These are phyloP conservation scores for Anethum foeniculum DNA, from an alignment of 140 eudicot species.

Conservation along the genomic window DNA sequence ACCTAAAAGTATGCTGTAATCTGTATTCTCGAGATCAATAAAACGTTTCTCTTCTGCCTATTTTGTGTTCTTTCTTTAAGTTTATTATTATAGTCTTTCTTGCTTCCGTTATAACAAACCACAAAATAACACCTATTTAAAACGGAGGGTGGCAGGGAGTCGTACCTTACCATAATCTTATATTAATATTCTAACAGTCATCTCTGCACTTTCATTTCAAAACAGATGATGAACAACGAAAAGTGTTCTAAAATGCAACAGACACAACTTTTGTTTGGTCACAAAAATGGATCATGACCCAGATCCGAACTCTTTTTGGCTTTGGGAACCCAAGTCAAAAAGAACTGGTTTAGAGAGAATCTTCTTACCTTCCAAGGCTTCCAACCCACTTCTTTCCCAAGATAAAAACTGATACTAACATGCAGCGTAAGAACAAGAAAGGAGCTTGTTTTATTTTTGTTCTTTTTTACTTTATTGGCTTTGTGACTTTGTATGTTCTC, in stretches of 20 bases:
- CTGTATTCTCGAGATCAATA: too few relatives aligned
- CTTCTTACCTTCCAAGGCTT: constrained; percentile 59
- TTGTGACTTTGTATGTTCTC: constrained; percentile 33
- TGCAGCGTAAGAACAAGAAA: constrained; percentile 36
- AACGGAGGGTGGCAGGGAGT: too few relatives aligned
- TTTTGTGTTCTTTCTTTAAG: too few relatives aligned
- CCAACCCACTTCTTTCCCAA: neutral
- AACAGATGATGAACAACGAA: neutral
- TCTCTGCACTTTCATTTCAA: neutral
- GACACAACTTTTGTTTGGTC: constrained; percentile 1
- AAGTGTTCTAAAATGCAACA: neutral
- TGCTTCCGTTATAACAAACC: too few relatives aligned
- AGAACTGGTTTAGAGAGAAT: constrained; percentile 12
- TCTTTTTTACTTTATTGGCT: constrained; percentile 24
- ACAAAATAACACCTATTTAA: too few relatives aligned
- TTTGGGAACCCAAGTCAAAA: neutral
- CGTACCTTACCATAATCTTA: too few relatives aligned
- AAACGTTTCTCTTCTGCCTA: too few relatives aligned
- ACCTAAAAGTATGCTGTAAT: too few relatives aligned
- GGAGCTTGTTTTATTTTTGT: constrained; percentile 56
- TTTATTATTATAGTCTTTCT: too few relatives aligned
- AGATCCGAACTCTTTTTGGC: constrained; percentile 6
- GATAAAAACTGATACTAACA: neutral
- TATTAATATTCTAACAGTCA: too few relatives aligned
- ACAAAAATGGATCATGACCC: constrained; percentile 14